These are phyloP conservation scores for Monilinia fructicola DNA, from an alignment of 2,329 filamentous ascomycete genomes.

Conservation along the genomic window DNA sequence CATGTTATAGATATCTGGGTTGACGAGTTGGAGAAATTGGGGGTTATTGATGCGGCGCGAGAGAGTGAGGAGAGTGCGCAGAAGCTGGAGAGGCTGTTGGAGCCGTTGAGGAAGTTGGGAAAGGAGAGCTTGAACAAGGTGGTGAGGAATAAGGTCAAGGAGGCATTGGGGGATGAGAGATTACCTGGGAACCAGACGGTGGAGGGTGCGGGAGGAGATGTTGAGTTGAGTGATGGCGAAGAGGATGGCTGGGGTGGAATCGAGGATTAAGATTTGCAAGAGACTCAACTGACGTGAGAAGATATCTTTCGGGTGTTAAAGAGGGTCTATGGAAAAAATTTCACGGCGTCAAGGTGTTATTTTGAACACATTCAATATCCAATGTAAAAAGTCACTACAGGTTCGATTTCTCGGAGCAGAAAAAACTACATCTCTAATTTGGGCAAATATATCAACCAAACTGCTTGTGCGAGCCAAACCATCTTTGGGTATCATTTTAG, in stretches of 20 bases:
- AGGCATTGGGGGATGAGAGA: conserved; percentile 71
- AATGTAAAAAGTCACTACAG: conserved; percentile 7
- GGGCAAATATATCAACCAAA: conserved; percentile 18
- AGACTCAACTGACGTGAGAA: not conserved
- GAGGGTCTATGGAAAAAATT: conserved; percentile 13
- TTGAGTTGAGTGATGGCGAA: conserved; percentile 30
- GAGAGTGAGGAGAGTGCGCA: conserved; percentile 41
- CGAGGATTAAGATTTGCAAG: conserved; percentile 32
- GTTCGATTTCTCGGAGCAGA: not conserved
- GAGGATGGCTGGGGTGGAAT: conserved; percentile 43
- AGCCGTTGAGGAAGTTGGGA: conserved; percentile 47
- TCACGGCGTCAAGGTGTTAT: conserved; percentile 21
- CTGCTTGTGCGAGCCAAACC: not conserved
- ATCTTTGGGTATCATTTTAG: conserved; percentile 21
- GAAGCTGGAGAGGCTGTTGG: conserved; percentile 44
- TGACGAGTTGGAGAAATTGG: conserved; percentile 78
- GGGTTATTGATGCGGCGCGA: conserved; percentile 48
- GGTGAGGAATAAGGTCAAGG: conserved; percentile 67
- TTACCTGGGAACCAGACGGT: conserved; percentile 59
- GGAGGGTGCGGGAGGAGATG: not conserved
- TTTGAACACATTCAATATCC: conserved; percentile 17
- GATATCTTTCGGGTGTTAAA: conserved; percentile 10
- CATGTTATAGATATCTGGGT: conserved; percentile 90
- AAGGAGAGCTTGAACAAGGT: conserved; percentile 64
- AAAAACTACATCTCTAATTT: conserved; percentile 21